Evolutionary conservation across 2,329 filamentous ascomycete species (phyloP).

Genomic region (Talaromyces sp.): DNA sequence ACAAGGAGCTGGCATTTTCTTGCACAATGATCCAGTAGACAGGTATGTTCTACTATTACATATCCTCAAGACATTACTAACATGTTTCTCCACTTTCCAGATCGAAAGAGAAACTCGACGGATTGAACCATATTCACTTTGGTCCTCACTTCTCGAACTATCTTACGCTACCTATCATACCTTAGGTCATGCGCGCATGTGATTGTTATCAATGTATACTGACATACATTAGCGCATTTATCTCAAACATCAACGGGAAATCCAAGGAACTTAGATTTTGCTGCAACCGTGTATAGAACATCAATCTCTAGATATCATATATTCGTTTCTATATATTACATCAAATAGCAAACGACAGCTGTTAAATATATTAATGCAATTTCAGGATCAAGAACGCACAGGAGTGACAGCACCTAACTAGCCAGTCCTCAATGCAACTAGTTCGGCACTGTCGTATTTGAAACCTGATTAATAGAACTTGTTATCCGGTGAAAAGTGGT

Average conservation of each 20-base stretch:
- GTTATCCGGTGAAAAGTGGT: too few relatives aligned
- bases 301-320: too few relatives aligned
- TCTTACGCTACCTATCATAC: slow-evolving; percentile 51
- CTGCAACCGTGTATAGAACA: background rate
- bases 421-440: too few relatives aligned
- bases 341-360: background rate
- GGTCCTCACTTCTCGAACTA: slow-evolving; percentile 48
- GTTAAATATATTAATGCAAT: background rate
- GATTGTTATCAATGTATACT: background rate
- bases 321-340: too few relatives aligned
- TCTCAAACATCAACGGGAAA: background rate
- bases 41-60: slow-evolving; percentile 26
- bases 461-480: too few relatives aligned
- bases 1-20: slow-evolving; percentile 51
- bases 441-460: too few relatives aligned
- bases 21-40: slow-evolving; percentile 41
- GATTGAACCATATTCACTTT: slow-evolving; percentile 52
- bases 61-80: background rate
- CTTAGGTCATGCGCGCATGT: slow-evolving; percentile 23
- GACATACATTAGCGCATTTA: background rate
- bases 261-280: background rate
- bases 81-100: slow-evolving; percentile 25
- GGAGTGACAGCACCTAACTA: too few relatives aligned
- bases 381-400: too few relatives aligned
- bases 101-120: slow-evolving; percentile 46